phyloP scores from a whole-genome alignment of 768 basidiomycete genomes.

The button mushroom (Agaricus bisporus) region DNA sequence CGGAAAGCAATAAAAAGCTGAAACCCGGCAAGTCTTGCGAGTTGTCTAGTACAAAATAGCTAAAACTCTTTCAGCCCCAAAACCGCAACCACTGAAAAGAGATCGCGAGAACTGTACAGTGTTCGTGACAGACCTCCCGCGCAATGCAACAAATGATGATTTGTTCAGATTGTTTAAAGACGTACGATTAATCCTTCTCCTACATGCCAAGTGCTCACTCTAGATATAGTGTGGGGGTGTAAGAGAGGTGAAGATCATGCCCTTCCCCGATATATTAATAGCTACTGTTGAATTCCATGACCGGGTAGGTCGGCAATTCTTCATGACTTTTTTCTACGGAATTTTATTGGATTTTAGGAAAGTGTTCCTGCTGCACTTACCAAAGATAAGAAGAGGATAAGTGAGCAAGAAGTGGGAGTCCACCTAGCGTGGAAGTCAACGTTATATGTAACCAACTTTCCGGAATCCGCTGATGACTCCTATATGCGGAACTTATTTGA shows the following conservation, averaged over 20 bases:
- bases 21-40: conserved; percentile 41
- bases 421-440: conserved; percentile 93
- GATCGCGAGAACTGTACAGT: conserved; percentile 96
- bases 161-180: conserved; percentile 79
- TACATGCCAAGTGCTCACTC: neutral
- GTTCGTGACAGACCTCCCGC: conserved; percentile 70
- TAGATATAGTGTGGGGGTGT: conserved; percentile 71
- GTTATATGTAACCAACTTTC: conserved; percentile 94
- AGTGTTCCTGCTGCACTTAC: conserved; percentile 83
- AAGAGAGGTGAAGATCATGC: conserved; percentile 77
- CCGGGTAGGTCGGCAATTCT: conserved; percentile 33
- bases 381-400: conserved; percentile 88
- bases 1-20: conserved; percentile 49
- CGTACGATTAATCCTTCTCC: conserved; percentile 33
- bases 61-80: conserved; percentile 30
- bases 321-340: neutral
- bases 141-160: conserved; percentile 53
- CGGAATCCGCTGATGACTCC: conserved; percentile 75
- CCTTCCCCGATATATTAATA: conserved; percentile 50
- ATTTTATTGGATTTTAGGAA: conserved; percentile 38
- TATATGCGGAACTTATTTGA: conserved; percentile 72
- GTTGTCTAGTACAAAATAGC: neutral
- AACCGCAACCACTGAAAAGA: conserved; percentile 56
- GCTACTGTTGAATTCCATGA: conserved; percentile 88
- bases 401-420: conserved; percentile 72